phyloP scores from a whole-genome alignment of 192 early-diverging fungal species.

The Paraglomus occultum region DNA sequence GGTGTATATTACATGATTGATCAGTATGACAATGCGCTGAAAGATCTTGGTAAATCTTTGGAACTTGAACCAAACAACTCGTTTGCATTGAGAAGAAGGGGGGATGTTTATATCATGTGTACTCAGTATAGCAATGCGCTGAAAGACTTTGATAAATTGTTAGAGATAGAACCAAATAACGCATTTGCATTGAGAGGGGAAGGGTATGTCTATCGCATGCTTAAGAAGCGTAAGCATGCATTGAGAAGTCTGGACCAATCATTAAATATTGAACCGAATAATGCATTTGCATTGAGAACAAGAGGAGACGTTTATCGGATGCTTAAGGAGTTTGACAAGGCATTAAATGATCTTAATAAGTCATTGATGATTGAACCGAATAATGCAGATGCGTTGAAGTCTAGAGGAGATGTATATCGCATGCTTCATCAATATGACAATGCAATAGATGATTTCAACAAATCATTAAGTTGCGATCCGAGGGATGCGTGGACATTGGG shows the following conservation, averaged over 20 bases:
- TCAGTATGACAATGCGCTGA: background rate
- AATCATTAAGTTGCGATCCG: background rate
- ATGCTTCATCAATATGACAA: slow-evolving; percentile 5
- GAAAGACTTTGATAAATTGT: background rate
- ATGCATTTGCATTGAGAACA: slow-evolving; percentile 5
- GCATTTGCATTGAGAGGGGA: slow-evolving; percentile 5
- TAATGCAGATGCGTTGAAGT: slow-evolving; percentile 1
- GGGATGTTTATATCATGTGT: background rate
- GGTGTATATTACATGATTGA: slow-evolving; percentile 2
- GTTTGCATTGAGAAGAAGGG: background rate
- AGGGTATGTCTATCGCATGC: slow-evolving; percentile 3
- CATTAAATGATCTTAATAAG: slow-evolving; percentile 12
- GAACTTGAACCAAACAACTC: background rate
- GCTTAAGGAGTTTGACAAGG: background rate
- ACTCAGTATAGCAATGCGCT: slow-evolving; percentile 6
- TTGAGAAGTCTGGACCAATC: slow-evolving; percentile 3
- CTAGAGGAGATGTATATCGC: slow-evolving; percentile 18
- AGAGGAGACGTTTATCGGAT: slow-evolving; percentile 13
- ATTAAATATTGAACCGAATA: slow-evolving; percentile 18
- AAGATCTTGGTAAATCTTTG: background rate
- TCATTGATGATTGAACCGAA: background rate
- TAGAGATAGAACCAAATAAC: slow-evolving; percentile 10
- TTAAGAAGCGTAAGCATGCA: background rate
- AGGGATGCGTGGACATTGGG: background rate
- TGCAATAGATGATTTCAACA: slow-evolving; percentile 21